Base-by-base conservation (phyloP, 2,329 filamentous ascomycete genomes). In the Metarhizium brunneum region DNA sequence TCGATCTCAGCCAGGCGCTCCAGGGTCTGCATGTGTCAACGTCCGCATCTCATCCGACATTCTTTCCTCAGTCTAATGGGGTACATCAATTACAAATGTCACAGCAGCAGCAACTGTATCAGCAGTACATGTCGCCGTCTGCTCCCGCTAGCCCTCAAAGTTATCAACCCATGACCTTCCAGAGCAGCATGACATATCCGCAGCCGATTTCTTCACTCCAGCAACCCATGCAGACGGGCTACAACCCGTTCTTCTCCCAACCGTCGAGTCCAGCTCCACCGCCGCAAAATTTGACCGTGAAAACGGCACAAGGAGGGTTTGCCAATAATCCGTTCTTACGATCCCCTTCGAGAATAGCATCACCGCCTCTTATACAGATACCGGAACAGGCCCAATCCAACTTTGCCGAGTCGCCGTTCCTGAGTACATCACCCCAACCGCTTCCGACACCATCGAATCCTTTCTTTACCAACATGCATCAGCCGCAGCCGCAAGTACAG, bases 61-160 rank as follows among this genome's bases (percentile, higher is more conserved):
- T 91, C 35, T 91, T 92, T 66, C 87, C 88, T 7, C 84, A 91
- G 64, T 84, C 86, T 54, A 92, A 88, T 1, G 87, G 88, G 54
- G 88, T 32, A n/a, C 43, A 49, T 18, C 43, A 36, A 16, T 30
- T 49, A 16, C 56, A 49, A 25, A 35, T 20, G 14, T 35, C 47
- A n/a, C 47, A 43, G 11, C 29, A 47, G 18, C 52, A 36, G 42
- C 18, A 40, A 16, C 55, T 40, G 13, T 62, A 73, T 42, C 72
- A 76, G 53, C 76, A 78, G 56, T 61, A 71, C 10, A 64, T 75
- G 63, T 73, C 71, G 5, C 72, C 76, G 6, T 75, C 74, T 35
- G 64, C 73, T 6, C 72, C 73, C 14, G 65, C 75, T 36, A 71
- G 65, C 25, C 66, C 70, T 3, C 75, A 75, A 36, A 66, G 68